These are phyloP conservation scores for Aspergillus panamensis DNA, from an alignment of 495 filamentous ascomycete genomes.

Conservation along the genomic window DNA sequence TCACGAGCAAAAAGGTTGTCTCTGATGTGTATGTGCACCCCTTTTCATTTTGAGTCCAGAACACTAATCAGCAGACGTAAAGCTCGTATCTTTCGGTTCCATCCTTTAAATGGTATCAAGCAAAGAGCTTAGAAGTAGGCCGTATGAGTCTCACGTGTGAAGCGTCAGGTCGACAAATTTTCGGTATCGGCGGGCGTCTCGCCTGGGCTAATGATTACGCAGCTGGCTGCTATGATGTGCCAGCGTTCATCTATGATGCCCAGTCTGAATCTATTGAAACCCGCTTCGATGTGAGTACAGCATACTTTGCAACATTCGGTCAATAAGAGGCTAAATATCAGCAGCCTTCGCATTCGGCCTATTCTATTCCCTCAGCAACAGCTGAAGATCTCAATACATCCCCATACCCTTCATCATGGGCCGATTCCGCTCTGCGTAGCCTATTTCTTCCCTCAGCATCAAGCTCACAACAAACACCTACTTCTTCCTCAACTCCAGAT, in stretches of 20 bases:
- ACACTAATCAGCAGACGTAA: neutral
- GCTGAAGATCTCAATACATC: constrained; percentile 12
- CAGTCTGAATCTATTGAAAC: constrained; percentile 12
- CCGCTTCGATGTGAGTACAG: constrained; percentile 14
- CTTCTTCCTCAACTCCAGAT: neutral
- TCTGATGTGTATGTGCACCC: constrained; percentile 3
- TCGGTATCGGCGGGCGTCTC: constrained; percentile 19
- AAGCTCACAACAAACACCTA: neutral
- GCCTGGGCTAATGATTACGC: constrained; percentile 10
- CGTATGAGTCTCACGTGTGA: constrained; percentile 18
- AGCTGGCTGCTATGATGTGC: constrained; percentile 18
- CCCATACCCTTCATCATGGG: constrained; percentile 13
- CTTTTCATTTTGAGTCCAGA: neutral
- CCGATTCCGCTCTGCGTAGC: neutral
- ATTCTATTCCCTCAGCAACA: constrained; percentile 14
- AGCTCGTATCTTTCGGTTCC: constrained; percentile 20
- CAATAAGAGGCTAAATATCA: neutral
- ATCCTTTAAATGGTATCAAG: constrained; percentile 20
- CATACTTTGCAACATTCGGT: neutral
- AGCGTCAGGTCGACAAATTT: constrained; percentile 18
- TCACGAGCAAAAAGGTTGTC: neutral
- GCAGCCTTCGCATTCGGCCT: constrained; percentile 2
- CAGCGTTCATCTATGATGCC: constrained; percentile 21
- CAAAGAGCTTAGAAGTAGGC: constrained; percentile 4
- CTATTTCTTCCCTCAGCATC: neutral